Evolutionary conservation across 2,329 filamentous ascomycete genomes (phyloP).

Genomic region (Sclerotinia spermophila): DNA sequence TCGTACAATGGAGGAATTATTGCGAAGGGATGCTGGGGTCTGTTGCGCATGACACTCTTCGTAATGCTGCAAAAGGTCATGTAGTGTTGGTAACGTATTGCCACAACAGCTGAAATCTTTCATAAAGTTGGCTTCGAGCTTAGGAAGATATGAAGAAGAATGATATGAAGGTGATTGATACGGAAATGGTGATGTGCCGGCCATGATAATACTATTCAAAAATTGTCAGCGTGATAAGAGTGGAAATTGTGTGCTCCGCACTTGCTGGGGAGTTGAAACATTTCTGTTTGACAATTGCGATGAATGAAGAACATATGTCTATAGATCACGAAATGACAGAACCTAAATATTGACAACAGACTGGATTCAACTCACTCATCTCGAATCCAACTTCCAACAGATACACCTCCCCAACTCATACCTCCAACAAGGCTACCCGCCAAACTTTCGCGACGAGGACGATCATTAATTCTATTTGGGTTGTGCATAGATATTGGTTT

Average conservation of each 20-base stretch:
- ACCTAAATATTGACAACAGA: not conserved
- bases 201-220: slow-evolving; percentile 77
- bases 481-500: slow-evolving; percentile 65
- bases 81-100: slow-evolving; percentile 81
- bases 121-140: slow-evolving; percentile 97
- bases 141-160: slow-evolving; percentile 93
- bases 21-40: slow-evolving; percentile 47
- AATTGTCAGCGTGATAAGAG: slow-evolving; percentile 25
- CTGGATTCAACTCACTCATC: slow-evolving; percentile 75
- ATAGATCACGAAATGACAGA: not conserved
- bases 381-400: slow-evolving; percentile 92
- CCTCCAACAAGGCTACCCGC: slow-evolving; percentile 69
- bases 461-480: slow-evolving; percentile 56
- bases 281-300: not conserved
- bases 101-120: slow-evolving; percentile 95
- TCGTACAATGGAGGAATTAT: slow-evolving; percentile 40
- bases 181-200: slow-evolving; percentile 88
- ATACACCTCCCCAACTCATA: slow-evolving; percentile 96
- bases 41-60: slow-evolving; percentile 88
- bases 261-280: not conserved
- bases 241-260: slow-evolving; percentile 11
- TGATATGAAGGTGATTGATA: slow-evolving; percentile 93
- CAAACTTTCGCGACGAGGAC: slow-evolving; percentile 58
- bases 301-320: not conserved
- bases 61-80: slow-evolving; percentile 94